Evolutionary conservation across 2,329 filamentous ascomycete genomes (phyloP), one percentile per base, ranked within the genome.

Genomic region (Xylaria sp.): DNA sequence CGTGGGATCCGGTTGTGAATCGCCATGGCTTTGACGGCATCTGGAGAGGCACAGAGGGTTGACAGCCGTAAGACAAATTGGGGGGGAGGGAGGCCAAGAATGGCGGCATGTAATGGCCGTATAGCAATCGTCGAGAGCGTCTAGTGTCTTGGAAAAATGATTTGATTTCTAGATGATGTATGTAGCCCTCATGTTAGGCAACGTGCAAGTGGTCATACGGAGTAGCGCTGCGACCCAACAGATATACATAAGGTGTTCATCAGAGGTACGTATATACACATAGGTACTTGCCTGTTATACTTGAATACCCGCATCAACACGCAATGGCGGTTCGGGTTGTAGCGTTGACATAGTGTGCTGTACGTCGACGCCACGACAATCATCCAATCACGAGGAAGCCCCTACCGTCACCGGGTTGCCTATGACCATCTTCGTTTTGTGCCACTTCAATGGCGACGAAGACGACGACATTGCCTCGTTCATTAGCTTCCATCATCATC

Each of bases 61-160:
- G 59, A 63, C 36, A 28, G 18, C 32, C 41, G 60, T 64, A 48
- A 52, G 34, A 67, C 65, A 39, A 39, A 28, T n/a, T n/a, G 25
- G 32, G 50, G n/a, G 12, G 23, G 34, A 43, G n/a, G 12, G 23
- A 34, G 36, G 65, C 65, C 60, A 57, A 65, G 60, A 30, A 65
- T 56, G 41, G 52, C 45, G 46, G n/a, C 7, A 48, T 41, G 52
- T 55, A 68, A 41, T 58, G 48, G 34, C 52, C 62, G 66, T 61
- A 65, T 56, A 56, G 62, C 58, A 46, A 61, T 34, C 57, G 28
- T 43, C 23, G 34, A 48, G 32, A 53, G 41, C 13, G 36, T 18
- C 56, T 56, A 53, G 41, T 18, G 36, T 18, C 56, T 56, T 67
- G 50, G 41, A 34, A 60, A 43, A 45, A 28, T 63, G 46, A 55